Conservation (phyloP, 2,329 filamentous ascomycete species). For the Aspergillus novofumigatus region DNA sequence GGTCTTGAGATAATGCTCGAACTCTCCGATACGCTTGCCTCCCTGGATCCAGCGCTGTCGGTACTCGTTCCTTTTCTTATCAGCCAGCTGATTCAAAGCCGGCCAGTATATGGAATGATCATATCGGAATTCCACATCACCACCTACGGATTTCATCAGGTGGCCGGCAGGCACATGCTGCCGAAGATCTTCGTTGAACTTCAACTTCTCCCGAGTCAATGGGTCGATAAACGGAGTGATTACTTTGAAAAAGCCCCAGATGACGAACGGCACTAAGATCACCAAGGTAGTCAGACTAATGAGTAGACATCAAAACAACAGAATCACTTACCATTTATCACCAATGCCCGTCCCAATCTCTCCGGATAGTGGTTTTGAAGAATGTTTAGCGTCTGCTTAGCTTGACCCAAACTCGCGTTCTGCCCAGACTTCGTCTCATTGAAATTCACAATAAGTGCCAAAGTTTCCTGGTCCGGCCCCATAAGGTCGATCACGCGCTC, state of each 20-base stretch:
- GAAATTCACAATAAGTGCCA: slow-evolving; percentile 89
- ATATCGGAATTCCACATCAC: slow-evolving; percentile 84
- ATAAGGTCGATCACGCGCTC: slow-evolving; percentile 86
- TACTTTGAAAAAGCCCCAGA: slow-evolving; percentile 91
- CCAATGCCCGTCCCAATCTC: slow-evolving; percentile 78
- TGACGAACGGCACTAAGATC: slow-evolving; percentile 74
- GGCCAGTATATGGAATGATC: slow-evolving; percentile 89
- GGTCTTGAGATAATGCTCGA: slow-evolving; percentile 83
- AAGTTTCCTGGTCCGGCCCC: slow-evolving; percentile 78
- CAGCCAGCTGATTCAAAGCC: slow-evolving; percentile 67
- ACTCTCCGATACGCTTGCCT: slow-evolving; percentile 79
- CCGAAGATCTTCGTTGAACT: slow-evolving; percentile 90
- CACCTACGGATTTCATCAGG: slow-evolving; percentile 73
- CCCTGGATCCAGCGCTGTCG: slow-evolving; percentile 70
- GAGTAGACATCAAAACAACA: neutral
- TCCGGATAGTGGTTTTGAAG: slow-evolving; percentile 96
- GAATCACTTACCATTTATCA: slow-evolving; percentile 69
- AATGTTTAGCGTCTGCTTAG: slow-evolving; percentile 80
- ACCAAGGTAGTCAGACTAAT: neutral
- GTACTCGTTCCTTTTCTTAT: slow-evolving; percentile 60
- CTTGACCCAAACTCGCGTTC: slow-evolving; percentile 72
- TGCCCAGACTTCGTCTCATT: slow-evolving; percentile 70
- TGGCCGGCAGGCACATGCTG: slow-evolving; percentile 77
- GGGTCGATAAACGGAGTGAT: slow-evolving; percentile 97
- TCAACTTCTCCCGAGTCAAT: slow-evolving; percentile 87